Conservation (phyloP, 768 basidiomycete species). For the Pisolithus orientalis region DNA sequence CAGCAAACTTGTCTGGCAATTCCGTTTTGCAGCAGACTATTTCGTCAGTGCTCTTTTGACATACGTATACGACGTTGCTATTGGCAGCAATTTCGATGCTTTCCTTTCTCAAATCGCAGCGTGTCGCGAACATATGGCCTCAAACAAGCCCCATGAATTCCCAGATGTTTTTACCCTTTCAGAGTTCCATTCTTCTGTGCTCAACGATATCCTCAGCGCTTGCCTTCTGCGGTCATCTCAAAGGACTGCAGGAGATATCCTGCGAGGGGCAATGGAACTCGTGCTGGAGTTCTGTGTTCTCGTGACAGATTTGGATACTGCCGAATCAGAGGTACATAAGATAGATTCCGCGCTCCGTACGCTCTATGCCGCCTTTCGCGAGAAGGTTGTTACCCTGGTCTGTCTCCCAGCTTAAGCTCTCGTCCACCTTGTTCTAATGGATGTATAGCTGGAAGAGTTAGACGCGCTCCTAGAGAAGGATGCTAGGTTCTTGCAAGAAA, state of each 20-base stretch:
- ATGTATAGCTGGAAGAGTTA: slow-evolving; percentile 46
- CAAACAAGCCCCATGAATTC: slow-evolving; percentile 29
- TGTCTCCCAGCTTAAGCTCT: slow-evolving; percentile 18
- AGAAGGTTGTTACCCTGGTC: slow-evolving; percentile 55
- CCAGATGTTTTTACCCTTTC: slow-evolving; percentile 73
- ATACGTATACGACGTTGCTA: slow-evolving; percentile 78
- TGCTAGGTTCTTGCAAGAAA: slow-evolving; percentile 11
- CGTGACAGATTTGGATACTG: slow-evolving; percentile 52
- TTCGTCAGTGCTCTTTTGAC: slow-evolving; percentile 63
- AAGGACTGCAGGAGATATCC: slow-evolving; percentile 54
- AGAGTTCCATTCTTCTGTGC: slow-evolving; percentile 54
- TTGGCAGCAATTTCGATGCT: slow-evolving; percentile 67
- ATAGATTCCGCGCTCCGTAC: slow-evolving; percentile 53
- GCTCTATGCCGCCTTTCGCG: slow-evolving; percentile 46
- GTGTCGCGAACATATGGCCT: slow-evolving; percentile 14
- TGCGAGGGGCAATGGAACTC: slow-evolving; percentile 56
- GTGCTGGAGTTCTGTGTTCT: slow-evolving; percentile 64
- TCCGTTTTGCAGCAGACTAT: slow-evolving; percentile 68
- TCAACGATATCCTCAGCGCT: slow-evolving; percentile 73
- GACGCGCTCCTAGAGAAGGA: slow-evolving; percentile 52
- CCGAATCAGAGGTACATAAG: slow-evolving; percentile 54
- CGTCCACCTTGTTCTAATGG: slow-evolving; percentile 5
- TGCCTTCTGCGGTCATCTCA: slow-evolving; percentile 70
- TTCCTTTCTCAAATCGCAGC: slow-evolving; percentile 46
- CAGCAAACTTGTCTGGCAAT: slow-evolving; percentile 52